These are phyloP conservation scores for Melaleuca alternifolia DNA, from an alignment of 345 rosid genomes.

Conservation along the genomic window DNA sequence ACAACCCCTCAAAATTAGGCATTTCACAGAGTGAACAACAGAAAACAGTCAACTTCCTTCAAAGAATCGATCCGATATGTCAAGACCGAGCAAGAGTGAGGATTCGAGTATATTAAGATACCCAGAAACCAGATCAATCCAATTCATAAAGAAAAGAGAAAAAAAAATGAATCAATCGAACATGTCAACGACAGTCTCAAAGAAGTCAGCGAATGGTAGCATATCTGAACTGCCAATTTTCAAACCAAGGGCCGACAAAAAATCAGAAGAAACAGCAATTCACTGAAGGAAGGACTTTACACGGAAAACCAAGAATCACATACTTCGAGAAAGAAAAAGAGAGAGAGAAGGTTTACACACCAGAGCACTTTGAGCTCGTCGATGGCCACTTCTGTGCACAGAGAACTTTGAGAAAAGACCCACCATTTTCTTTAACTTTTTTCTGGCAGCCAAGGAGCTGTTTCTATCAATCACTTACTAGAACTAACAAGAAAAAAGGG, in stretches of 20 bases:
- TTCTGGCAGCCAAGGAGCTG: neutral
- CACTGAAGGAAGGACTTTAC: neutral
- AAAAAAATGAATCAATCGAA: neutral
- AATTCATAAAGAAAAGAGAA: neutral
- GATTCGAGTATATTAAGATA: neutral
- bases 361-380: conserved; percentile 81
- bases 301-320: neutral
- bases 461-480: neutral
- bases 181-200: neutral
- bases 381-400: conserved; percentile 54
- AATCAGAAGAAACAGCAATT: neutral
- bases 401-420: conserved; percentile 87
- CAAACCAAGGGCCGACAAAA: neutral
- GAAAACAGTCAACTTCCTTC: neutral
- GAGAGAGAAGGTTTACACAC: conserved; percentile 27
- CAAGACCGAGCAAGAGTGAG: neutral
- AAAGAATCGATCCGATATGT: neutral
- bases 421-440: conserved; percentile 39
- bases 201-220: neutral
- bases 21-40: neutral
- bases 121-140: neutral
- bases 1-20: neutral
- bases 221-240: neutral
- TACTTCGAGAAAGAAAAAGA: neutral
- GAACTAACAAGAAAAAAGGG: neutral